Percentiles rank a stretch among this genome's conserved stretches.
These are phyloP conservation scores for Heritiera fomes DNA, from an alignment of 345 rosid species.

Conservation along the genomic window DNA sequence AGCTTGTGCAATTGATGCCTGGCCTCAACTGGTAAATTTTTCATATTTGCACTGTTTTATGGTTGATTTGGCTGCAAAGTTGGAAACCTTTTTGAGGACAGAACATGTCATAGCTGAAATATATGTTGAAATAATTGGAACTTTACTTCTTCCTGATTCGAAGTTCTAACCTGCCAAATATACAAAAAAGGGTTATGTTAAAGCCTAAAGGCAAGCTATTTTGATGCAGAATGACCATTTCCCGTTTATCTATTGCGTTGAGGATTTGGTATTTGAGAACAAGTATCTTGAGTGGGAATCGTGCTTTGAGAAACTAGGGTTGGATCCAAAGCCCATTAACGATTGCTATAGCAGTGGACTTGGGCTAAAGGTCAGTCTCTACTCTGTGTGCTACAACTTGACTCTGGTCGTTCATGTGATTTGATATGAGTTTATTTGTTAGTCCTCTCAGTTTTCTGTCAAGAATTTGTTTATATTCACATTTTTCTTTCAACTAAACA, in stretches of 20 bases:
- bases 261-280: slow-evolving; percentile 54
- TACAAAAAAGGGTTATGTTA: not conserved
- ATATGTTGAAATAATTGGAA: slow-evolving; percentile 4
- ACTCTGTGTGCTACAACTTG: slow-evolving; percentile 15
- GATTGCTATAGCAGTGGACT: slow-evolving; percentile 66
- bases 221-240: slow-evolving; percentile 71
- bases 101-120: not conserved
- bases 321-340: slow-evolving; percentile 51
- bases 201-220: slow-evolving; percentile 23
- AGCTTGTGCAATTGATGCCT: slow-evolving; percentile 77
- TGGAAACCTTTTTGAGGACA: too few relatives aligned
- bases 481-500: not conserved
- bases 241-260: slow-evolving; percentile 71
- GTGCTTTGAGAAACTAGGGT: slow-evolving; percentile 60
- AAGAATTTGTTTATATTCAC: not conserved
- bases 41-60: not conserved
- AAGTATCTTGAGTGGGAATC: slow-evolving; percentile 66
- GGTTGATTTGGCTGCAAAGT: not conserved
- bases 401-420: slow-evolving; percentile 5
- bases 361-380: slow-evolving; percentile 57
- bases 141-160: not conserved
- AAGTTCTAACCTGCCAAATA: not conserved
- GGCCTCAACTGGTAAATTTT: slow-evolving; percentile 68
- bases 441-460: not conserved
- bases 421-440: not conserved